Percentiles rank a stretch among this genome's conserved stretches.
Evolutionary conservation across 345 rosid species (phyloP).

Genomic region (Isatis tinctoria): DNA sequence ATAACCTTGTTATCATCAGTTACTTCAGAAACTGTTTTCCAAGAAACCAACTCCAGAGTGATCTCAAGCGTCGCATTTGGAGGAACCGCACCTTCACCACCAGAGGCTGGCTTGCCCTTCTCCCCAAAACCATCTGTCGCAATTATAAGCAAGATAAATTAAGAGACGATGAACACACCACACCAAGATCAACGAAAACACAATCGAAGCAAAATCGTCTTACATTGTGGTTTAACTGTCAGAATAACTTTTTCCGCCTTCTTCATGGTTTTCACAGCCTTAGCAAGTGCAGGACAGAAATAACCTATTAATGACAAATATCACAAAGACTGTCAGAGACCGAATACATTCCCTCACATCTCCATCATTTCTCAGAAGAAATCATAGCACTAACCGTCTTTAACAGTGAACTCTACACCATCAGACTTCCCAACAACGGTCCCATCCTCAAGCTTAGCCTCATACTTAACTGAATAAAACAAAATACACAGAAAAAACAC

Average conservation of each 20-base stretch:
- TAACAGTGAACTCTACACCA: slow-evolving; percentile 72
- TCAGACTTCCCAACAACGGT: slow-evolving; percentile 59
- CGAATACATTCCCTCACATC: neutral
- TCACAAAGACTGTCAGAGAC: neutral
- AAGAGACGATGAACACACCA: neutral
- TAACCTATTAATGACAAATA: slow-evolving; percentile 40
- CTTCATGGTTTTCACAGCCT: slow-evolving; percentile 91
- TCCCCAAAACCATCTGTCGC: slow-evolving; percentile 85
- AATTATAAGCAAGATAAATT: neutral
- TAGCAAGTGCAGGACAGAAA: slow-evolving; percentile 79
- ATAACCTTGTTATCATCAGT: slow-evolving; percentile 80
- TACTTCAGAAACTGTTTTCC: slow-evolving; percentile 82
- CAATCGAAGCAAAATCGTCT: neutral
- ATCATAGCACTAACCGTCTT: slow-evolving; percentile 49
- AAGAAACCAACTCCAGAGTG: slow-evolving; percentile 64
- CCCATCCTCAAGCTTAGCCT: slow-evolving; percentile 76
- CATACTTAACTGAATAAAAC: slow-evolving; percentile 57
- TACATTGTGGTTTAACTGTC: slow-evolving; percentile 57
- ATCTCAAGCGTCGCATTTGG: slow-evolving; percentile 70
- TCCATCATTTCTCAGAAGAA: neutral
- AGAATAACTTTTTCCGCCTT: slow-evolving; percentile 72
- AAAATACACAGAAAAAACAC: neutral
- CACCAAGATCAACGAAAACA: neutral
- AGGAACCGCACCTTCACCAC: slow-evolving; percentile 61
- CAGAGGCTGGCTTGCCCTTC: slow-evolving; percentile 62